A percentile compares a stretch with the other conserved stretches of the same genome.
These are phyloP conservation scores for Neurospora discreta DNA, from an alignment of 495 filamentous ascomycete species.

Conservation along the genomic window DNA sequence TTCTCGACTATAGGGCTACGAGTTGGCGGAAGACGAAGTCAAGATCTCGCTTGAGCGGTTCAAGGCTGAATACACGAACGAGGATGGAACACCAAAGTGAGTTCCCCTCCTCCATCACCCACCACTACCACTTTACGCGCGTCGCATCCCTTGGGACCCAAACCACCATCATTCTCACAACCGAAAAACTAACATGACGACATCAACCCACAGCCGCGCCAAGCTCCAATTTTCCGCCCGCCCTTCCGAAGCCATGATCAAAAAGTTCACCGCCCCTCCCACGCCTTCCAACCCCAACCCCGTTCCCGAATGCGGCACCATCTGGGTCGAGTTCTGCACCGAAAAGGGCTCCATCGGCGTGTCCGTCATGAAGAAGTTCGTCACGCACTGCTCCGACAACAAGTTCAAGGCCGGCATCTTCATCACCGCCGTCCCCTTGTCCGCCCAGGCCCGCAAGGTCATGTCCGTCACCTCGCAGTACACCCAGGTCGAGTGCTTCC, in stretches of 20 bases:
- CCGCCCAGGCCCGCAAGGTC: slow-evolving; percentile 72
- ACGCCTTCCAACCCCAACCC: slow-evolving; percentile 54
- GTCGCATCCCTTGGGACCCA: slow-evolving; percentile 5
- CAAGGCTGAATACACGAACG: slow-evolving; percentile 49
- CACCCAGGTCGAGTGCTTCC: slow-evolving; percentile 80
- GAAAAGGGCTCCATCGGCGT: slow-evolving; percentile 68
- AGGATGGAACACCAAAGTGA: slow-evolving; percentile 62
- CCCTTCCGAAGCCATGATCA: slow-evolving; percentile 71
- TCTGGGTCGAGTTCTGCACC: slow-evolving; percentile 84
- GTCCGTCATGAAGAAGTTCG: slow-evolving; percentile 82
- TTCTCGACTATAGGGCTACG: slow-evolving; percentile 58
- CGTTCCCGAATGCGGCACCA: slow-evolving; percentile 63
- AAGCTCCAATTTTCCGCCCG: slow-evolving; percentile 78
- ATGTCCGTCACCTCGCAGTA: slow-evolving; percentile 58
- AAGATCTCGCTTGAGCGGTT: slow-evolving; percentile 71
- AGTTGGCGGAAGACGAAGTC: slow-evolving; percentile 80
- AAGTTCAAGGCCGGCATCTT: slow-evolving; percentile 85
- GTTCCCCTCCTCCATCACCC: slow-evolving; percentile 15
- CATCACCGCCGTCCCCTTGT: slow-evolving; percentile 70
- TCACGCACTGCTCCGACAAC: slow-evolving; percentile 61
- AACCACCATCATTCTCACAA: slow-evolving; percentile 10
- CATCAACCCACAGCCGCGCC: slow-evolving; percentile 46
- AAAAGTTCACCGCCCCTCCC: slow-evolving; percentile 62
- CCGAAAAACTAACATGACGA: background rate
- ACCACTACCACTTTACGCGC: background rate